Evolutionary conservation across 495 filamentous ascomycete genomes (phyloP), one percentile per base, ranked within the genome.

Genomic region (Xylaria longipes): DNA sequence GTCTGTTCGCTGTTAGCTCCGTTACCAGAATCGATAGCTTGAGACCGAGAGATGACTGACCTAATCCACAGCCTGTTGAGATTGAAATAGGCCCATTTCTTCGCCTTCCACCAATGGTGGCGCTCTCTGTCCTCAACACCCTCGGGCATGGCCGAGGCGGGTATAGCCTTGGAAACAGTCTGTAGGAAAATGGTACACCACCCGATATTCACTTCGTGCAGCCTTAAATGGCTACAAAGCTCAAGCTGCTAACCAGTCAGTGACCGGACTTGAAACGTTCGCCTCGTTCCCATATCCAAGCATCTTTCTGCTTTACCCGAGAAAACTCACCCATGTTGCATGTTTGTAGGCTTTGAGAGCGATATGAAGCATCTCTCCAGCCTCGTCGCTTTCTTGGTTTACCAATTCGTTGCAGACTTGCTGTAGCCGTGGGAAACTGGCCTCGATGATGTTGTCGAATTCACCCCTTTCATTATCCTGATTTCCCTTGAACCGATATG

Each of bases 61-160:
- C 95, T 88, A 70, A 97, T 95, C 80, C 95, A 99, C 14, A 98
- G 88, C 73, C 96, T 88, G 81, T 99, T 99, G 68, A 99, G 84
- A 82, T 98, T 98, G 74, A 93, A 95, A 80, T 98, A 98, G 7
- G 95, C 91, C 97, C 96, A 98, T 82, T 98, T 99, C 91, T 98
- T 99, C 65, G 94, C 92, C 87, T 98, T 99, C 95, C 96, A 99
- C 95, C 96, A 99, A 79, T 97, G 93, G 79, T 97, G 94, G 67
- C 89, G 86, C 79, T 97, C 97, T 35, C 97, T 89, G 77, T 98
- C 97, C 25, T 93, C 89, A 52, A 91, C 83, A 56, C 97, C 94
- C 52, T 97, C 95, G 64, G 85, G 78, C 87, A 98, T 90, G 7
- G 94, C 90, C 72, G 84, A 89, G 50, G 90, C 86, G 0, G 96